A percentile compares a stretch with the other conserved stretches of the same genome.
Conservation (phyloP, 129 eudicot genomes). For the Rutidosis leptorrhynchoides region DNA sequence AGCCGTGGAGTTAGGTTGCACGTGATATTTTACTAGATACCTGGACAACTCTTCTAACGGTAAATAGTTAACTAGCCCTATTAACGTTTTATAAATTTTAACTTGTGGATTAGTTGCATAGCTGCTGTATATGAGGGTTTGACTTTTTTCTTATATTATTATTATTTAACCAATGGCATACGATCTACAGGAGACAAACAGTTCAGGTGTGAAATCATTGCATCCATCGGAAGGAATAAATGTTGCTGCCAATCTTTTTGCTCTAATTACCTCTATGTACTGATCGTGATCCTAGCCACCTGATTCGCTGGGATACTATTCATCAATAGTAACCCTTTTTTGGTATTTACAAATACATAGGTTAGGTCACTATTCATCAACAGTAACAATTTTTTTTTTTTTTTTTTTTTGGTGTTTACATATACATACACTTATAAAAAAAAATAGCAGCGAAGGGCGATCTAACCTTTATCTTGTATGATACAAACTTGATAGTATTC, state of each 20-base stretch:
- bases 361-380: too few relatives aligned
- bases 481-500: too few relatives aligned
- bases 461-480: too few relatives aligned
- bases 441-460: too few relatives aligned
- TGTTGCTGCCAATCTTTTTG: constrained; percentile 81
- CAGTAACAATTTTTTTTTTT: too few relatives aligned
- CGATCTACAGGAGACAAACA: constrained; percentile 53
- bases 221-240: constrained; percentile 79
- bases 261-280: too few relatives aligned
- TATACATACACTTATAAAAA: too few relatives aligned
- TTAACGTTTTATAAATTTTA: not conserved
- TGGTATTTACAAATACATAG: too few relatives aligned
- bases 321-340: too few relatives aligned
- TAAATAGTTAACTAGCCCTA: constrained; percentile 25
- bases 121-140: constrained; percentile 10
- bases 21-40: constrained; percentile 94
- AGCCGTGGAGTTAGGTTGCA: constrained; percentile 98
- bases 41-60: constrained; percentile 86
- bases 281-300: too few relatives aligned
- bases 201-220: constrained; percentile 36
- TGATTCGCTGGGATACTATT: too few relatives aligned
- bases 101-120: constrained; percentile 13
- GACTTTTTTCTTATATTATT: constrained; percentile 21
- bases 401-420: too few relatives aligned
- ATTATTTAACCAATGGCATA: constrained; percentile 5